These are phyloP conservation scores for Pseudogymnoascus sp. DNA, from an alignment of 2,329 filamentous ascomycete genomes.

Conservation along the genomic window DNA sequence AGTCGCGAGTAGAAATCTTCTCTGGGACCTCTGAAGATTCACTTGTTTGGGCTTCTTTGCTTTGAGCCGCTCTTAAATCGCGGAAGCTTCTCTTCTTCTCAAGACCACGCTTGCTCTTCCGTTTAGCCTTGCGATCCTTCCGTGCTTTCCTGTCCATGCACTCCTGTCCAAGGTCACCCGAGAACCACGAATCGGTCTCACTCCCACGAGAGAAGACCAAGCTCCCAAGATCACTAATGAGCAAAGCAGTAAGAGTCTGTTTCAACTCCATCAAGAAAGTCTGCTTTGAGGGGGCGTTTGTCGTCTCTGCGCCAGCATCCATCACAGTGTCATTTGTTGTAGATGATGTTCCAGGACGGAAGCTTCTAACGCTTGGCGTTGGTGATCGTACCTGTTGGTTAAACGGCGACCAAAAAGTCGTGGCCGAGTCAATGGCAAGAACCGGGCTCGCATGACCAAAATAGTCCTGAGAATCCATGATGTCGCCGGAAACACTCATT, in stretches of 20 bases:
- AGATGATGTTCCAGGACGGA: conserved; percentile 58
- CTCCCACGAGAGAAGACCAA: conserved; percentile 77
- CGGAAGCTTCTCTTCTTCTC: conserved; percentile 64
- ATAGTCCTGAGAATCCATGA: conserved; percentile 63
- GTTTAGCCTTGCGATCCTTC: conserved; percentile 54
- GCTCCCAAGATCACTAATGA: conserved; percentile 83
- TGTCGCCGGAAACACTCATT: conserved; percentile 53
- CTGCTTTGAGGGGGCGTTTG: conserved; percentile 59
- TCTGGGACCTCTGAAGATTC: neutral
- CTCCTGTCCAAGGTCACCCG: conserved; percentile 54
- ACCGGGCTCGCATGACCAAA: conserved; percentile 62
- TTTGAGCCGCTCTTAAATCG: conserved; percentile 50
- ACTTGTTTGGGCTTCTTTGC: conserved; percentile 22
- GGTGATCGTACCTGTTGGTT: conserved; percentile 58
- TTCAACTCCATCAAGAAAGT: conserved; percentile 72
- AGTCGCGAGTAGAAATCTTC: conserved; percentile 1
- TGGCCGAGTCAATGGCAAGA: conserved; percentile 64
- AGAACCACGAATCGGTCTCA: conserved; percentile 87
- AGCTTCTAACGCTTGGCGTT: conserved; percentile 52
- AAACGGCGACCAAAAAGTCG: conserved; percentile 87
- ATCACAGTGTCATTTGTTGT: conserved; percentile 63
- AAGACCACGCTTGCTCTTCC: conserved; percentile 43
- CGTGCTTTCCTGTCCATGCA: conserved; percentile 57
- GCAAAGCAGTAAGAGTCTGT: conserved; percentile 71
- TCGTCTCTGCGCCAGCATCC: conserved; percentile 47